These are phyloP conservation scores for Alternaria hordeiaustralica DNA, from an alignment of 2,329 filamentous ascomycete genomes.

Conservation along the genomic window DNA sequence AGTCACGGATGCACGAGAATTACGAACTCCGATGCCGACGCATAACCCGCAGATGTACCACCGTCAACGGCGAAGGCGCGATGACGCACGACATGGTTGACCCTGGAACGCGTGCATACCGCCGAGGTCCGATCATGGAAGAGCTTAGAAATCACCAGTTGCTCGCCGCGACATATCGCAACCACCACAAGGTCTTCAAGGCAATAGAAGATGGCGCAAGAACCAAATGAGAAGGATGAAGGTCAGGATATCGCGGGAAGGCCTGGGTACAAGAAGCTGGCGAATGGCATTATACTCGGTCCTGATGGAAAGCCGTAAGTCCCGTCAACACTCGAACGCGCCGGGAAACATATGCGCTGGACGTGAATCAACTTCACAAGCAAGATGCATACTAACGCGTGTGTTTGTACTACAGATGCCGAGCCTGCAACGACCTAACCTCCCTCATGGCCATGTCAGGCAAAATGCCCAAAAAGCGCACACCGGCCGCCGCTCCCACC, in stretches of 20 bases:
- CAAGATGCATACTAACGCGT: not conserved
- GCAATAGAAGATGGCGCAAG: conserved; percentile 28
- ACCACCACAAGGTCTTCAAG: not conserved
- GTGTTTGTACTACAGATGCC: conserved; percentile 61
- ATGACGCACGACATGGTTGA: conserved; percentile 13
- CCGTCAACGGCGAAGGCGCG: not conserved
- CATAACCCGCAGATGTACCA: not conserved
- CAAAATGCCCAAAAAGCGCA: conserved; percentile 39
- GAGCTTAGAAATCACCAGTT: conserved; percentile 29
- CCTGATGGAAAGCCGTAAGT: conserved; percentile 85
- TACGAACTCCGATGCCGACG: not conserved
- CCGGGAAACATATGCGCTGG: conserved; percentile 5
- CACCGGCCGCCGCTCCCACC: conserved; percentile 41
- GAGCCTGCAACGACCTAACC: conserved; percentile 69
- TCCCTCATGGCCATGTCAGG: conserved; percentile 66
- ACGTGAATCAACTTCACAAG: not conserved
- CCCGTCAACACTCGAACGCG: conserved; percentile 19
- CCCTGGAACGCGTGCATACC: conserved; percentile 4
- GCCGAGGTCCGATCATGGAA: conserved; percentile 19
- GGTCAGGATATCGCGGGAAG: conserved; percentile 34
- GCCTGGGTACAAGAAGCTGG: conserved; percentile 60
- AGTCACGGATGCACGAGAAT: not conserved
- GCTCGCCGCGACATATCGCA: not conserved
- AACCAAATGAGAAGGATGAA: conserved; percentile 27
- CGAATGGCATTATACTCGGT: conserved; percentile 76